phyloP scores from a whole-genome alignment of 108 stramenopile species.

The Stephanodiscus minutulus region DNA sequence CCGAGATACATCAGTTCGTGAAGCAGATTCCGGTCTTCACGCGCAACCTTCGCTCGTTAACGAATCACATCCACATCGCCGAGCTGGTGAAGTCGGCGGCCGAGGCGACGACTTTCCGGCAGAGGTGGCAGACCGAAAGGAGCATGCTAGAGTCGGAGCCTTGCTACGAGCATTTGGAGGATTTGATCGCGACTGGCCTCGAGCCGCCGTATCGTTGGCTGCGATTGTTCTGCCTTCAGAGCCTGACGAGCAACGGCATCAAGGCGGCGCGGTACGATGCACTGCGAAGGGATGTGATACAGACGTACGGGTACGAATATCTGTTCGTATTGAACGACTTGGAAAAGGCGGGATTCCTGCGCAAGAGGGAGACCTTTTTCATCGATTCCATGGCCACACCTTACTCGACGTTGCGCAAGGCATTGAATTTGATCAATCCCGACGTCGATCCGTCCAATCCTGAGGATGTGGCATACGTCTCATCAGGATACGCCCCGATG shows the following conservation, averaged over 20 bases:
- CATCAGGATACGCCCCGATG: constrained; percentile 92
- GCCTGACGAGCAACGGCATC: constrained; percentile 88
- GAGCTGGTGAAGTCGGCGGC: constrained; percentile 88
- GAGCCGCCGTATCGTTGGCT: constrained; percentile 79
- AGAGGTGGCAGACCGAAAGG: constrained; percentile 94
- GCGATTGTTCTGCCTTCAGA: constrained; percentile 90
- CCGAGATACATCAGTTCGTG: constrained; percentile 96
- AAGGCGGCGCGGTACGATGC: constrained; percentile 85
- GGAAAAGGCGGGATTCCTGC: constrained; percentile 84
- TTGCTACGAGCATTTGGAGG: constrained; percentile 83
- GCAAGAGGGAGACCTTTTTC: constrained; percentile 75
- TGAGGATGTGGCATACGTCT: constrained; percentile 92
- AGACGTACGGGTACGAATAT: constrained; percentile 94
- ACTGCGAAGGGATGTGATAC: constrained; percentile 80
- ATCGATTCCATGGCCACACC: constrained; percentile 69
- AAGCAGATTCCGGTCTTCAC: constrained; percentile 93
- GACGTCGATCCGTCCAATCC: constrained; percentile 87
- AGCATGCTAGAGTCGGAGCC: constrained; percentile 93
- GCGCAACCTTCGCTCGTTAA: constrained; percentile 75
- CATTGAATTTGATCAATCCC: constrained; percentile 88
- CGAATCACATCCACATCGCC: constrained; percentile 95
- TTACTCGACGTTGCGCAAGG: constrained; percentile 72
- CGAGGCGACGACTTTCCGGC: constrained; percentile 80
- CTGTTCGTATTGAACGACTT: constrained; percentile 79
- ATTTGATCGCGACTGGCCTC: constrained; percentile 63